Base-by-base conservation (phyloP, 1,284 basidiomycete genomes). In the Cryptococcus amylolentus region DNA sequence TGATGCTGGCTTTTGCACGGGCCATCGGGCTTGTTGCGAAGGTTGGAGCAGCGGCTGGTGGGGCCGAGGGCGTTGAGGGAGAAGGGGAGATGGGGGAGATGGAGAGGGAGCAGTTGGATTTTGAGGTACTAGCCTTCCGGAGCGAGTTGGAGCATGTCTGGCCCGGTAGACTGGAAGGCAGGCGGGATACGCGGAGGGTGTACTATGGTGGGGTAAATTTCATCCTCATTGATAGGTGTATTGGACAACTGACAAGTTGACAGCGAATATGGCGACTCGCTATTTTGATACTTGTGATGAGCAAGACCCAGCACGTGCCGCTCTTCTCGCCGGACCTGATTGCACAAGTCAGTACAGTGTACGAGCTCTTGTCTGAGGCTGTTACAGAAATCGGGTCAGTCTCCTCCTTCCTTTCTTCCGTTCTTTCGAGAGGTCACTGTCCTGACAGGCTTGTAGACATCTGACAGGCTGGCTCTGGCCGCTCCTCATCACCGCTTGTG, bases 401-500 rank as follows among this genome's bases (percentile, higher is more conserved):
- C 45, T 48, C 20, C n/a, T 47, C 27, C 37, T 43, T 16, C 16
- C 13, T 23, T 40, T n/a, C 28, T 47, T 18, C 23, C 28, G n/a
- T n/a, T 44, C 18, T 20, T 42, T 42, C 23, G 38, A 20, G 1
- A 39, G 8, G 10, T 20, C 18, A 39, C 12, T 6, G 39, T 23
- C 3, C 12, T 18, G 50, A 52, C 37, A 9, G 38, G 18, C 20
- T 41, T 39, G 49, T 31, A 54, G 52, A 13, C 52, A 54, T 27
- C 37, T 54, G n/a, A n/a, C 52, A n/a, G 52, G 52, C 18, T 54
- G 52, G 52, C 13, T 54, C 31, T 54, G 52, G 52, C 52, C 52
- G 4, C 47, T 54, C 5, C 20, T 54, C 23, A 28, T 54, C 35
- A 13, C 52, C 16, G 31, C 52, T 13, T 54, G 52, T 26, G 52